Conservation (phyloP, 768 basidiomycete genomes). For the Psilocybe sp. region DNA sequence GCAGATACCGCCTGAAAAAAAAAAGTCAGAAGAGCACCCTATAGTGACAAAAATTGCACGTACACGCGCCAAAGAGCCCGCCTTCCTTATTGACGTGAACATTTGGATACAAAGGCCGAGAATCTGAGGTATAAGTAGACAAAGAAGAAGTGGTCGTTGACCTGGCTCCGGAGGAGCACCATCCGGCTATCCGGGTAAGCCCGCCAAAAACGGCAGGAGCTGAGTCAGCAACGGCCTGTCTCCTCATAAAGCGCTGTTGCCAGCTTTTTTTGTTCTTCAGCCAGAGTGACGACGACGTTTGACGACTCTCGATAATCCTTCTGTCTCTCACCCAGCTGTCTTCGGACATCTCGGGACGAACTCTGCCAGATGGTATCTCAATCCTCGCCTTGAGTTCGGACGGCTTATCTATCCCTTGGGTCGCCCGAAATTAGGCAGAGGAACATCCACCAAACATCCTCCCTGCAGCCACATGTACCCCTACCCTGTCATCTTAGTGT, state of each 20-base stretch:
- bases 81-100: slow-evolving; percentile 68
- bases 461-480: not conserved
- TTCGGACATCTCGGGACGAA: slow-evolving; percentile 35
- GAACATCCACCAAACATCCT: slow-evolving; percentile 41
- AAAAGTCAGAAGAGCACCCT: slow-evolving; percentile 3
- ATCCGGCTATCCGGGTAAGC: slow-evolving; percentile 1
- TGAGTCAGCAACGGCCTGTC: slow-evolving; percentile 41
- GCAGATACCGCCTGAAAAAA: slow-evolving; percentile 59
- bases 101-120: slow-evolving; percentile 36
- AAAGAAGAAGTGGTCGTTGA: slow-evolving; percentile 18
- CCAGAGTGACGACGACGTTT: slow-evolving; percentile 85
- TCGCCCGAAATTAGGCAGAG: slow-evolving; percentile 81
- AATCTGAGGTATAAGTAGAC: slow-evolving; percentile 18
- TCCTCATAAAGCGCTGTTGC: slow-evolving; percentile 5
- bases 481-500: slow-evolving; percentile 9
- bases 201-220: slow-evolving; percentile 16
- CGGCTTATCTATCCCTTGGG: slow-evolving; percentile 47
- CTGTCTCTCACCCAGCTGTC: slow-evolving; percentile 69
- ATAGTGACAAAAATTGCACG: slow-evolving; percentile 15
- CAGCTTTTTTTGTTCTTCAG: slow-evolving; percentile 17
- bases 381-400: slow-evolving; percentile 83
- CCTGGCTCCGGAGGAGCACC: not conserved
- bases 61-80: slow-evolving; percentile 63
- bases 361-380: slow-evolving; percentile 59
- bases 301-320: slow-evolving; percentile 39